Base-by-base conservation (phyloP, 2,329 filamentous ascomycete species). In the Sporothrix dimorphospora region DNA sequence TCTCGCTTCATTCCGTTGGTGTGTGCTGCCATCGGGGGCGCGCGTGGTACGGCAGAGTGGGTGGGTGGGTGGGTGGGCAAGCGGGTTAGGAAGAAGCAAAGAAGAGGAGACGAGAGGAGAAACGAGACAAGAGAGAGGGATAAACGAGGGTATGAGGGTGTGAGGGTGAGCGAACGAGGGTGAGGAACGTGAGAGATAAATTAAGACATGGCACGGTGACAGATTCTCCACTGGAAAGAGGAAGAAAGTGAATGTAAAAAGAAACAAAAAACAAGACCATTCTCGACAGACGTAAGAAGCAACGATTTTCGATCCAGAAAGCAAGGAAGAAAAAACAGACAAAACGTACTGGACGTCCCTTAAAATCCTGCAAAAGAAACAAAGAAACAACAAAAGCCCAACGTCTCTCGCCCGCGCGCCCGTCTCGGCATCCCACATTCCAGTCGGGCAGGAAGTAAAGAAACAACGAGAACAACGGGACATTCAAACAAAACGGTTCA, bases 141-240 rank as follows among this genome's bases (percentile, higher is more conserved):
- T 38, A n/a, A 97, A 65, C 4, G 30, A 40, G 21, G 57, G 55
- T 55, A 65, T 1, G 53, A 38, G 16, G 53, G 30, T 45, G 42
- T n/a, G n/a, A n/a, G n/a, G n/a, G n/a, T n/a, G n/a, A n/a, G n/a
- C n/a, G 55, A 65, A 65, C 4, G 53, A 38, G 16, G 53, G 30
- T 45, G 42, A 45, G 42, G 42, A 71, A 67, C 9, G 42, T 47
- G 30, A 66, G 34, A 55, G 63, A 67, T 49, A 45, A 34, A 59
- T 24, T 21, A 38, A 42, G 30, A 27, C 21, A 24, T 38, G 11
- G 40, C 38, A 65, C 24, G 21, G 66, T 24, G 21, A 24, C 47
- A 47, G 49, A 27, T 57, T n/a, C 63, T 45, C 59, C 59, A 27
- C 59, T 40, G 34, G 11, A 45, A 11, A 47, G 1, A 30, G 12